Conservation (phyloP, 768 basidiomycete genomes). For the Collybiopsis confluens region DNA sequence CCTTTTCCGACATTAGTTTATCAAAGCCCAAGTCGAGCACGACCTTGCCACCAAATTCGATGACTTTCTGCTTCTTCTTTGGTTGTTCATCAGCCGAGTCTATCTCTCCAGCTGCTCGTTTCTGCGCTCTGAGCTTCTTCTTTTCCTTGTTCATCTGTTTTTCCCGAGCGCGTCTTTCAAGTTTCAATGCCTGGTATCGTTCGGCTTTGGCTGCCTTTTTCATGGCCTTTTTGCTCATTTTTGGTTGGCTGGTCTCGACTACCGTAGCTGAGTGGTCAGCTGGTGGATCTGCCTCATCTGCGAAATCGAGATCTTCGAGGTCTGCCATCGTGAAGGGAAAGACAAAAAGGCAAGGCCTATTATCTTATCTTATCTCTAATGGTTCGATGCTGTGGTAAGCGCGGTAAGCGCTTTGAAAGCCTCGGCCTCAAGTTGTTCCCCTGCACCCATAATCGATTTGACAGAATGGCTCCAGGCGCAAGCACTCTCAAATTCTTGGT, state of each 20-base stretch:
- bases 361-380: too few species aligned
- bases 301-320: background rate
- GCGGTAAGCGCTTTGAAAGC: too few species aligned
- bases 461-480: conserved; percentile 3
- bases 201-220: conserved; percentile 75
- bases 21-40: conserved; percentile 92
- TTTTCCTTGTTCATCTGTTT: conserved; percentile 75
- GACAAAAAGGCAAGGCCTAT: background rate
- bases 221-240: conserved; percentile 58
- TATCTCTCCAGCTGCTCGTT: conserved; percentile 62
- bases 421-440: too few species aligned
- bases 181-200: conserved; percentile 59
- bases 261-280: background rate
- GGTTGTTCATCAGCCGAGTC: conserved; percentile 34
- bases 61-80: conserved; percentile 20
- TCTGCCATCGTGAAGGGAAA: background rate
- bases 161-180: conserved; percentile 72
- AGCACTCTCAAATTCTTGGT: conserved; percentile 44
- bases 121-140: conserved; percentile 54
- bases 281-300: background rate
- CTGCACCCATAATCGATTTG: background rate
- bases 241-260: conserved; percentile 11
- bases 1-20: conserved; percentile 89
- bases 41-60: conserved; percentile 57
- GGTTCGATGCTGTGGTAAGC: too few species aligned